Base-by-base conservation (phyloP, 192 early-diverging fungal genomes). In the Chytriomyces sp. region DNA sequence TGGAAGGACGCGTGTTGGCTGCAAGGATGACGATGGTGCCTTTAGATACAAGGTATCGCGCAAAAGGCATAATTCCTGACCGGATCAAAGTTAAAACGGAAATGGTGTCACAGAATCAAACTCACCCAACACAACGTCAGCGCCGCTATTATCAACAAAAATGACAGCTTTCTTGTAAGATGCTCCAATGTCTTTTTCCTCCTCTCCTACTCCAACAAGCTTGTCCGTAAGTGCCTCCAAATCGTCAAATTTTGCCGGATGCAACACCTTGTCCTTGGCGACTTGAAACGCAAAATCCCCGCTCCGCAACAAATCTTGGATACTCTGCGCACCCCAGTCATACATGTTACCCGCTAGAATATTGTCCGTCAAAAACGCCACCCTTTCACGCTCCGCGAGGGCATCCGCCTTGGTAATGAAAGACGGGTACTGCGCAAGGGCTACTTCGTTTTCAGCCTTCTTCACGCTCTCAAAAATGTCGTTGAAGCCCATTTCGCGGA, bases 131-230 rank as follows among this genome's bases (percentile, higher is more conserved):
- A 91, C 75, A 55, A 93, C 86, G 69, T 93, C 92, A 3, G 92
- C 90, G 5, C 92, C 92, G 73, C 85, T 88, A 77, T 93, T 93
- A 70, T 93, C 92, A 4, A 91, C 90, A 79, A 93, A 93, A n/a
- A 93, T 84, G 17, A 93, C 80, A 10, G 81, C 86, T 44, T 86
- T 86, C 38, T 56, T 60, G 78, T 89, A 91, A 6, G 73, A 61
- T 12, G 22, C 36, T 3, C 57, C 77, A 25, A 26, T 10, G n/a
- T n/a, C n/a, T n/a, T n/a, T n/a, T n/a, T n/a, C n/a, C n/a, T n/a
- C n/a, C n/a, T 49, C n/a, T 10, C 41, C n/a, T 49, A n/a, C 41
- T 17, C n/a, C 41, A 34, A 84, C 5, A 14, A 88, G 41, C 22
- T 72, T 64, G 28, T 60, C 65, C 8, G 79, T 82, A 54, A 93